Percentiles rank a stretch among this genome's conserved stretches.
Conservation (phyloP, 176 grass and related monocot genomes). For the Aegilops longissima region DNA sequence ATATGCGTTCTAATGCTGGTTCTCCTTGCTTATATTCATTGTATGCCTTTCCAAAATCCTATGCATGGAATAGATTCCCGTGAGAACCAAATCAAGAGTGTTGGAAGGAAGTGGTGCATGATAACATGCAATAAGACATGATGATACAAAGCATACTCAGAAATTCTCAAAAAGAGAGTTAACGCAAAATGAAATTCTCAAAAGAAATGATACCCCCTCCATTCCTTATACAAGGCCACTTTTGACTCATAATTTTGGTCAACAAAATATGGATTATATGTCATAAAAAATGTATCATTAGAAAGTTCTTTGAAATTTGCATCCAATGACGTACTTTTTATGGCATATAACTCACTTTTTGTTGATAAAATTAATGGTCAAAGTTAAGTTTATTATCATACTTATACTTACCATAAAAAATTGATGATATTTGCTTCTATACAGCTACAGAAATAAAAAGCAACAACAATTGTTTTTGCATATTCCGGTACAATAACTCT, state of each 20-base stretch:
- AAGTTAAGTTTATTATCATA: background rate
- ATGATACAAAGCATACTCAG: background rate
- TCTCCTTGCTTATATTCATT: constrained; percentile 92
- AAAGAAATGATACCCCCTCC: background rate
- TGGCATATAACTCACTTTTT: too few relatives aligned
- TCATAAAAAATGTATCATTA: too few relatives aligned
- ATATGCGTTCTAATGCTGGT: constrained; percentile 70
- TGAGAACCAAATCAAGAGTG: constrained; percentile 15
- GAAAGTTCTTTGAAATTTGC: too few relatives aligned
- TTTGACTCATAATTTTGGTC: too few relatives aligned
- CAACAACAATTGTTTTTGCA: background rate
- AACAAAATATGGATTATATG: too few relatives aligned
- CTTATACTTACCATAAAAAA: background rate
- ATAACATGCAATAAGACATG: background rate
- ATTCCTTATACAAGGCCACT: too few relatives aligned
- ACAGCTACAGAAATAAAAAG: background rate
- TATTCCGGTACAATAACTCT: background rate
- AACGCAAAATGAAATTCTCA: background rate
- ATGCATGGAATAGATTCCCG: constrained; percentile 7
- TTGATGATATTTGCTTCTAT: background rate
- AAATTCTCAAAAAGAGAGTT: background rate
- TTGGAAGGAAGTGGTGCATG: constrained; percentile 18
- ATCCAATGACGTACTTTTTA: too few relatives aligned
- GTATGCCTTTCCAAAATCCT: constrained; percentile 82
- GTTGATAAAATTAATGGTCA: too few relatives aligned